Conservation (phyloP, 441 rosid genomes). For the Breynia disticha region DNA sequence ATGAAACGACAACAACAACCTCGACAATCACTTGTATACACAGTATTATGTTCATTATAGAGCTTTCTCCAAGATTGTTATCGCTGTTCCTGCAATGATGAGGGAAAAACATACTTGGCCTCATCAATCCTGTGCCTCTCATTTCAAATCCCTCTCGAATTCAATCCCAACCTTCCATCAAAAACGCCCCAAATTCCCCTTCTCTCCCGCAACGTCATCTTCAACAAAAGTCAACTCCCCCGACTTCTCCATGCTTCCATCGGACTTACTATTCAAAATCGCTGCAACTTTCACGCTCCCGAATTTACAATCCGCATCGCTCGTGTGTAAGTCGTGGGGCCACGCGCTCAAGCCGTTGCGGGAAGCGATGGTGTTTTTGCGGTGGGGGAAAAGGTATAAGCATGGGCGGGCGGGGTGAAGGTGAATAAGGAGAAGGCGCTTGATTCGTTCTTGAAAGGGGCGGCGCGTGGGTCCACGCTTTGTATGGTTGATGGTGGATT, state of each 20-base stretch:
- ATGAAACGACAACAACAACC: too few species aligned
- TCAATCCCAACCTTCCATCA: constrained; percentile 15
- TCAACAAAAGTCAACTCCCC: constrained; percentile 2
- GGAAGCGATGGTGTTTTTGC: constrained; percentile 65
- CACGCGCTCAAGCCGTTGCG: constrained; percentile 71
- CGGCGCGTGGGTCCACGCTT: constrained; percentile 68
- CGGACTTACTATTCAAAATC: constrained; percentile 48
- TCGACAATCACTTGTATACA: too few species aligned
- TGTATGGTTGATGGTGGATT: constrained; percentile 96
- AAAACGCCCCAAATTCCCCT: neutral
- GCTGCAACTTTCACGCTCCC: constrained; percentile 59
- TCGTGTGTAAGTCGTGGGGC: constrained; percentile 72
- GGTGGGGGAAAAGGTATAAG: constrained; percentile 73
- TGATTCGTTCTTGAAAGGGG: constrained; percentile 67
- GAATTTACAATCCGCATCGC: constrained; percentile 52
- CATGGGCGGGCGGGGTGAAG: constrained; percentile 73
- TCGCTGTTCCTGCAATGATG: constrained; percentile 38
- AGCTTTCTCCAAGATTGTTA: too few species aligned
- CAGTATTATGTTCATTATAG: too few species aligned
- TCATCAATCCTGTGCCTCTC: constrained; percentile 29
- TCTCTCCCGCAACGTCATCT: neutral
- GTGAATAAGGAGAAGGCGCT: constrained; percentile 62
- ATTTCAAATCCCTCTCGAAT: constrained; percentile 34
- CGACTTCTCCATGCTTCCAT: constrained; percentile 65
- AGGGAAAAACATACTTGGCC: constrained; percentile 60